These are phyloP conservation scores for Hippophae rhamnoides DNA, from an alignment of 306 rosid species.

Conservation along the genomic window DNA sequence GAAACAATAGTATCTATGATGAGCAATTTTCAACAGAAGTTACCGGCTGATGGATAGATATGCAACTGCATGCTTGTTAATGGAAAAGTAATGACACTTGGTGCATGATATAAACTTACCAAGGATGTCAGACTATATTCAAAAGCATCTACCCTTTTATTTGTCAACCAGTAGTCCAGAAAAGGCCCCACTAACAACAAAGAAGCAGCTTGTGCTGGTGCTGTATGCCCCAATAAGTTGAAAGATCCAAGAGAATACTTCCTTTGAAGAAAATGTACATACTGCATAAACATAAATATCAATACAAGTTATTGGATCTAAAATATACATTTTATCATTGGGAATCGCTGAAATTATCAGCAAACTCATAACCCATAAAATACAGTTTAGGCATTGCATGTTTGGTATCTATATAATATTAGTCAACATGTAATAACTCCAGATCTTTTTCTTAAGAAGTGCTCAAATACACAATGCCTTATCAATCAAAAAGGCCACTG, in stretches of 20 bases:
- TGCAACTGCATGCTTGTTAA: not conserved
- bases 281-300: conserved; percentile 34
- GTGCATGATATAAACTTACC: conserved; percentile 26
- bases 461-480: no score
- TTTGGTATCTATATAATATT: no score
- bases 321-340: conserved; percentile 1
- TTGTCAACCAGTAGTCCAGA: conserved; percentile 61
- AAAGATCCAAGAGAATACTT: conserved; percentile 74
- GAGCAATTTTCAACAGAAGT: no score
- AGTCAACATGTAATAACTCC: no score
- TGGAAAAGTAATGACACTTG: not conserved
- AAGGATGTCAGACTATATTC: conserved; percentile 31
- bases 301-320: conserved; percentile 7
- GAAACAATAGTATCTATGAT: no score
- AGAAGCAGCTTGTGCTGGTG: conserved; percentile 68
- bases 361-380: no score
- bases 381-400: no score
- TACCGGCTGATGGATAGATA: no score
- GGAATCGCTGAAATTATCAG: not conserved
- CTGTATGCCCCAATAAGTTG: conserved; percentile 65
- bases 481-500: no score
- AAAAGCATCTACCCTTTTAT: conserved; percentile 44
- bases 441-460: no score
- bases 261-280: conserved; percentile 64
- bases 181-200: conserved; percentile 55